A percentile compares a stretch with the other conserved stretches of the same genome.
These are phyloP conservation scores for Termitomyces sp. DNA, from an alignment of 768 basidiomycete species.

Conservation along the genomic window DNA sequence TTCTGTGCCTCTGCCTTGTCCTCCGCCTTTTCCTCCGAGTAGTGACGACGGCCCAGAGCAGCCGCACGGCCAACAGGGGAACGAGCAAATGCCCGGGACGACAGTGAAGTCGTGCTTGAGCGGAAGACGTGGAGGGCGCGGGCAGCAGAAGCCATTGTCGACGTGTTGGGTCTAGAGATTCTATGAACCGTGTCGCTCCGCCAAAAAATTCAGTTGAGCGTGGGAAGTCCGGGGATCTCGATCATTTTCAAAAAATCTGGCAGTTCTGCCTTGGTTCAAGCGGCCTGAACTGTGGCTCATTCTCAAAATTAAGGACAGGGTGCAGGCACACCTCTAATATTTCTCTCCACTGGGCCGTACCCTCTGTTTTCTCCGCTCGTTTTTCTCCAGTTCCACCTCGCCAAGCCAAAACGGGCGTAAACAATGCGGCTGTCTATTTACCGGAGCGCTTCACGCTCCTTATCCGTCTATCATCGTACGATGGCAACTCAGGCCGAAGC, in stretches of 20 bases:
- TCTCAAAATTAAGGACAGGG: slow-evolving; percentile 2
- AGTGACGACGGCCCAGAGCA: slow-evolving; percentile 37
- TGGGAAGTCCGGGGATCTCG: slow-evolving; percentile 10
- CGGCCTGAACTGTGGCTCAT: slow-evolving; percentile 3
- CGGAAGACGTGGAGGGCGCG: slow-evolving; percentile 49
- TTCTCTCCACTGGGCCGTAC: neutral
- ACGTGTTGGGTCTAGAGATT: slow-evolving; percentile 3
- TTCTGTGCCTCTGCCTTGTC: slow-evolving; percentile 12
- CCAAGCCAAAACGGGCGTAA: slow-evolving; percentile 18
- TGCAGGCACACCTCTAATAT: slow-evolving; percentile 11
- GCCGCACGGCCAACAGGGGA: slow-evolving; percentile 24
- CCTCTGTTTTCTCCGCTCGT: neutral
- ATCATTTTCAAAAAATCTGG: neutral
- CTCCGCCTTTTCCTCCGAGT: slow-evolving; percentile 50
- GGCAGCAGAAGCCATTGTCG: slow-evolving; percentile 33
- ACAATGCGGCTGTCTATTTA: slow-evolving; percentile 18
- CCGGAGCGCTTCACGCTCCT: slow-evolving; percentile 17
- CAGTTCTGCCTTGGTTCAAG: neutral
- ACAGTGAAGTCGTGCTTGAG: slow-evolving; percentile 53
- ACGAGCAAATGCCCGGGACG: slow-evolving; percentile 41
- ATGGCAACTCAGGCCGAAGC: slow-evolving; percentile 28
- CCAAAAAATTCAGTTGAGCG: slow-evolving; percentile 12
- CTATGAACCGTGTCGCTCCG: slow-evolving; percentile 11
- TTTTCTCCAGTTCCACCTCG: neutral
- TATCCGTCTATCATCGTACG: slow-evolving; percentile 32